A percentile compares a stretch with the other conserved stretches of the same genome.
Conservation (phyloP, 208 protist genomes). For the Trypanosoma cruzi region DNA sequence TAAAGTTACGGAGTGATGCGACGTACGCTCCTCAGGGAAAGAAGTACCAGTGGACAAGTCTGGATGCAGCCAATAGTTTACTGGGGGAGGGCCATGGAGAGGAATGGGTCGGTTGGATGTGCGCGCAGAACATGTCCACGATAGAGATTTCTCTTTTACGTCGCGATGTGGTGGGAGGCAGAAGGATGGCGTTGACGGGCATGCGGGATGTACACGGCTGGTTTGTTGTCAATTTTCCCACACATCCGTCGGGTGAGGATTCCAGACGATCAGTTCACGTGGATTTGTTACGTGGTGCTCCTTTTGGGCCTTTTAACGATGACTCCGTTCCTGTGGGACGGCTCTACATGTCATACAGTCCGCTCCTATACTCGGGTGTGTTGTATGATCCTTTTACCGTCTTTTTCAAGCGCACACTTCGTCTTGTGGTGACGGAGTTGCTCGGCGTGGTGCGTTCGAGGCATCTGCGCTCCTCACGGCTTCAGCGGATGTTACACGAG, state of each 20-base stretch:
- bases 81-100: background rate
- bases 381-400: conserved; percentile 15
- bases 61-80: background rate
- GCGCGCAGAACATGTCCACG: conserved; percentile 5
- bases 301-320: background rate
- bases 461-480: background rate
- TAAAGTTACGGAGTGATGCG: conserved; percentile 6
- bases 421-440: conserved; percentile 13
- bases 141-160: conserved; percentile 2
- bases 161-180: background rate
- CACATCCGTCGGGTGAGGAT: background rate
- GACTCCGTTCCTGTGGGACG: conserved; percentile 18
- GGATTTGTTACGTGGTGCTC: background rate
- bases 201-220: background rate
- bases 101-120: conserved; percentile 6
- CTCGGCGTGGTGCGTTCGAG: conserved; percentile 9
- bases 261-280: background rate
- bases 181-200: too few relatives aligned
- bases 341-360: background rate
- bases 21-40: background rate
- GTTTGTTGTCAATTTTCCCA: background rate
- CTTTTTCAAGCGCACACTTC: conserved; percentile 18
- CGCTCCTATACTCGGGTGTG: conserved; percentile 10
- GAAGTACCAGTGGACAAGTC: background rate
- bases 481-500: background rate